phyloP scores from a whole-genome alignment of 345 rosid genomes.

The Tarenaya hassleriana region DNA sequence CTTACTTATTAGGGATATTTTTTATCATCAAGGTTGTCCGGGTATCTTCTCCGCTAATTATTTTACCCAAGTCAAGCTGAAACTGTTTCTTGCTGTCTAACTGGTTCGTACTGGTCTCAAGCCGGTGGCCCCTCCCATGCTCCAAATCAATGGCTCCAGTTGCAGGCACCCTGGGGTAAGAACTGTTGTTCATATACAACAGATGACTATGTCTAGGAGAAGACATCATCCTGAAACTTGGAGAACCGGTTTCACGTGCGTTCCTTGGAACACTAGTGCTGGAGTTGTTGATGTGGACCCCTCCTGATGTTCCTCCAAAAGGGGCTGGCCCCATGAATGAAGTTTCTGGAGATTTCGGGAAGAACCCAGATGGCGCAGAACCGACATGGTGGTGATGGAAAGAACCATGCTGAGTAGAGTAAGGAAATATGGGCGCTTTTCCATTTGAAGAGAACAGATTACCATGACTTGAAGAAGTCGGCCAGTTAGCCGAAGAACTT shows the following conservation, averaged over 20 bases:
- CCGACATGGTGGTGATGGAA: conserved; percentile 55
- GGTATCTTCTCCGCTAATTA: conserved; percentile 51
- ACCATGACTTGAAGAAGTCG: conserved; percentile 33
- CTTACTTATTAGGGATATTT: conserved; percentile 57
- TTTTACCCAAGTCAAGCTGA: conserved; percentile 81
- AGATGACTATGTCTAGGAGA: conserved; percentile 52
- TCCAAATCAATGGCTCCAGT: conserved; percentile 44
- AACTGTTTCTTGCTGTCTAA: conserved; percentile 55
- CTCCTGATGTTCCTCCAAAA: conserved; percentile 36
- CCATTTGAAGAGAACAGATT: conserved; percentile 45
- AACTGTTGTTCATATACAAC: conserved; percentile 45
- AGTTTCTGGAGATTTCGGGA: conserved; percentile 57
- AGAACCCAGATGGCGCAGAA: conserved; percentile 81
- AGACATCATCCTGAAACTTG: conserved; percentile 55
- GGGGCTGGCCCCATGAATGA: conserved; percentile 52
- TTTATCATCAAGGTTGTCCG: conserved; percentile 54
- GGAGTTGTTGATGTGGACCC: conserved; percentile 32
- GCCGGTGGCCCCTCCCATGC: conserved; percentile 43
- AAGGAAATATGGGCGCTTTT: conserved; percentile 43
- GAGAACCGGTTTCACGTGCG: conserved; percentile 39
- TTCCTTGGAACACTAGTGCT: conserved; percentile 40
- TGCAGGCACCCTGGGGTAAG: conserved; percentile 34
- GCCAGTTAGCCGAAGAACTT: conserved; percentile 57
- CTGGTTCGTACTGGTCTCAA: conserved; percentile 45
- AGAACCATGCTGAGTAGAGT: conserved; percentile 32